phyloP scores from a whole-genome alignment of 139 green algal species.

The Trebouxia sp. region DNA sequence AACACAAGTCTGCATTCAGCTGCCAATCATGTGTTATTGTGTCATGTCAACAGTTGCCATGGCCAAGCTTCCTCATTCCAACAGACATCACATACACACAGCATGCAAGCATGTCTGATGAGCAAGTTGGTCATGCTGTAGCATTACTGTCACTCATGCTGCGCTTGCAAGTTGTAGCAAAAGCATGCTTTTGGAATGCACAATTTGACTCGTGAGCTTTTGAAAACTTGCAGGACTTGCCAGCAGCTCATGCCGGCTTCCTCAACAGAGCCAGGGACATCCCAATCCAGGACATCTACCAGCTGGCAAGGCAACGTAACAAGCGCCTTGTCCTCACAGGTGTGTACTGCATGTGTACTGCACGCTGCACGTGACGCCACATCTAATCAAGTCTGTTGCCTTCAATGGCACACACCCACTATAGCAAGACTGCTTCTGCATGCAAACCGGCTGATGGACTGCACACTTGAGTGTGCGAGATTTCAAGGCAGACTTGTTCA shows the following conservation, averaged over 20 bases:
- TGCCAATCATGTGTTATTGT: no score
- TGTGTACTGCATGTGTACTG: not conserved
- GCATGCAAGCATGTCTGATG: no score
- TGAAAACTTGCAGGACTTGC: not conserved
- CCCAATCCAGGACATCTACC: constrained; percentile 58
- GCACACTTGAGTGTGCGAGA: no score
- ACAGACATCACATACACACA: no score
- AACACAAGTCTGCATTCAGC: no score
- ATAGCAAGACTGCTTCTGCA: no score
- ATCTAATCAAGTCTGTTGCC: not conserved
- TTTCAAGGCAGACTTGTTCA: no score
- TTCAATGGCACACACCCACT: no score
- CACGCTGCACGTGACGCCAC: not conserved
- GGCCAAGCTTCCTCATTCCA: no score
- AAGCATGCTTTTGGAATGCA: not conserved
- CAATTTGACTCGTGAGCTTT: not conserved
- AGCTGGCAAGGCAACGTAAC: constrained; percentile 44
- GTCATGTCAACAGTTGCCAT: no score
- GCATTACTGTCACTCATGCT: not conserved
- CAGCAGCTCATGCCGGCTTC: constrained; percentile 65
- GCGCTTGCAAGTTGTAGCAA: not conserved
- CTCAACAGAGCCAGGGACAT: constrained; percentile 53
- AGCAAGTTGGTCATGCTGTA: not conserved
- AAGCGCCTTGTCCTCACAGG: constrained; percentile 63
- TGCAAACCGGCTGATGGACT: no score